Base-by-base conservation (phyloP, 1,284 basidiomycete species). In the Crucibulum parvulum region DNA sequence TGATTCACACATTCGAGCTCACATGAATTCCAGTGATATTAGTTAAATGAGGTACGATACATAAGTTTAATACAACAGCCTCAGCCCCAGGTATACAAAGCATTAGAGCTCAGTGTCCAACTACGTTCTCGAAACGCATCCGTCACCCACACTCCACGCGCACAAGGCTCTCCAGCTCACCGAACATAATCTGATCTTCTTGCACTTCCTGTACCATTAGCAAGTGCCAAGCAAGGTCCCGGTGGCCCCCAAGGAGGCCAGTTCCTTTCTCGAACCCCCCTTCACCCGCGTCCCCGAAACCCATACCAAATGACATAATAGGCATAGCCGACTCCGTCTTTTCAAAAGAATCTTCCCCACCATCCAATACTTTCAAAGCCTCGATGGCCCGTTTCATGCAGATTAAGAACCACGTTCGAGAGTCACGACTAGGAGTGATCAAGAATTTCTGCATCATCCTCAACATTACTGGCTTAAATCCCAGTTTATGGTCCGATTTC, bases 301-400 rank as follows among this genome's bases (percentile, higher is more conserved):
- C 93, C 86, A 89, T 90, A 48, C 87, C 92, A 74, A 90, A 94
- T 51, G 84, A 83, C 64, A 89, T 83, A 45, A 80, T 86, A 5
- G 90, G 84, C 61, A 77, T 74, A 7, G 79, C 81, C 45, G 83
- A 74, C 62, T 87, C 83, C 6, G 85, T 82, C 4, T 83, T 84
- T 69, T 92, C 90, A 68, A 93, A 91, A 53, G 87, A 82, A 70
- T 95, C 92, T 64, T 84, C 84, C 4, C 83, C 87, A 61, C 93
- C 93, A 71, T 95, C 94, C 57, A 99, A 79, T 51, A 96, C 79
- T 69, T 93, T 93, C 77, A 98, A 82, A 1, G 90, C 87, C 77
- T 98, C 95, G 50, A 95, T 84, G 36, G 93, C 87, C 62, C 96
- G 84, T 46, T 93, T 85, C 53, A 90, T 87, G 53, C 90, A 85